Percentiles rank a stretch among this genome's conserved stretches.
Conservation (phyloP, 805 yeast species). For the Spathaspora passalidarum region DNA sequence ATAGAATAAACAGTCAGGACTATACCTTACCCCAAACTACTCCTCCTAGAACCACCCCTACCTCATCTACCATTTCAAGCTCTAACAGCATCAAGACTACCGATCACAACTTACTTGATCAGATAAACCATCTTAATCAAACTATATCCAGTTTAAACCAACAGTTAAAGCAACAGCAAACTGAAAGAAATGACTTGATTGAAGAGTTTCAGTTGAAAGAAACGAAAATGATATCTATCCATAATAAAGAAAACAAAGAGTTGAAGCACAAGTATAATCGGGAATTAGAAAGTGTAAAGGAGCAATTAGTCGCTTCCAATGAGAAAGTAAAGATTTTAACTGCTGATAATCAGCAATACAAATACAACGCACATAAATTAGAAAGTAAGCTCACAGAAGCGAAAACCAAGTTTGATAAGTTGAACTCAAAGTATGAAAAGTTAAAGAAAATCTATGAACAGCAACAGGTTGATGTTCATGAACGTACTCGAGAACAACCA, state of each 20-base stretch:
- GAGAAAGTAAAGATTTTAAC: background rate
- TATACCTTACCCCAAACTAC: background rate
- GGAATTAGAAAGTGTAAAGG: background rate
- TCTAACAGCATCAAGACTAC: too few relatives aligned
- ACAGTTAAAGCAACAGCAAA: conserved; percentile 1
- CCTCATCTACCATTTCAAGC: background rate
- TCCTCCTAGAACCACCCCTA: background rate
- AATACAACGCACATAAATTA: background rate
- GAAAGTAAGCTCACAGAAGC: background rate
- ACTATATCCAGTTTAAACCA: background rate
- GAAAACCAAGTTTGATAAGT: background rate
- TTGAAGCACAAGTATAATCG: background rate
- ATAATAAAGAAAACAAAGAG: conserved; percentile 1
- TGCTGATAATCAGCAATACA: background rate
- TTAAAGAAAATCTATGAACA: background rate
- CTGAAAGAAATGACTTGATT: conserved; percentile 6
- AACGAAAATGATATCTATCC: background rate
- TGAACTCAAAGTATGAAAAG: background rate
- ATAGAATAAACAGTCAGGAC: background rate
- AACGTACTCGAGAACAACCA: too few relatives aligned
- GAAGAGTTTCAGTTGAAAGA: conserved; percentile 8
- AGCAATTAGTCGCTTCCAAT: background rate
- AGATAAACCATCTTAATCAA: background rate
- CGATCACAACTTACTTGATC: conserved; percentile 1
- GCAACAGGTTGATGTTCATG: too few relatives aligned